Percentiles rank a stretch among this genome's conserved stretches.
These are phyloP conservation scores for Theileria orientalis DNA, from an alignment of 169 alveolate species.

Conservation along the genomic window DNA sequence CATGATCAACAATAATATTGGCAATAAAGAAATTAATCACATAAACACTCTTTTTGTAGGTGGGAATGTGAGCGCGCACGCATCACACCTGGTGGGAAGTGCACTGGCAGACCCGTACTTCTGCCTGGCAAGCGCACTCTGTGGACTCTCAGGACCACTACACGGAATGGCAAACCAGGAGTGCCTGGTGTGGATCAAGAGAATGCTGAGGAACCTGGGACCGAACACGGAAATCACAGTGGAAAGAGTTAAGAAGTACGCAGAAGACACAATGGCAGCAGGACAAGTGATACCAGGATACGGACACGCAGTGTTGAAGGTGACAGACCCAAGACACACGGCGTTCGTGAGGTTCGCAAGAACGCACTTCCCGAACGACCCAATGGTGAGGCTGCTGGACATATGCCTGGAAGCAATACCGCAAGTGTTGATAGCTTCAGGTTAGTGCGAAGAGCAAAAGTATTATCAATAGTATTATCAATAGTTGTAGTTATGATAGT, in stretches of 20 bases:
- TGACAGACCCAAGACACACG: constrained; percentile 92
- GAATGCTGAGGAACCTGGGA: constrained; percentile 78
- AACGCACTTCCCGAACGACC: constrained; percentile 82
- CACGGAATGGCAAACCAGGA: constrained; percentile 96
- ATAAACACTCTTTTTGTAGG: constrained; percentile 66
- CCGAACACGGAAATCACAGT: constrained; percentile 67
- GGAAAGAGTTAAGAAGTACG: constrained; percentile 70
- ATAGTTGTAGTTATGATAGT: too few species aligned
- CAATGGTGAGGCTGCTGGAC: constrained; percentile 79
- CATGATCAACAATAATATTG: too few species aligned
- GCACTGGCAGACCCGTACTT: constrained; percentile 92
- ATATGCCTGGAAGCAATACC: constrained; percentile 59
- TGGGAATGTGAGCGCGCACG: constrained; percentile 94
- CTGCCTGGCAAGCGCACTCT: constrained; percentile 85
- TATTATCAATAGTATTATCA: not conserved
- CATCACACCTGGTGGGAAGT: constrained; percentile 90
- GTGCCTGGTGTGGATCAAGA: constrained; percentile 88
- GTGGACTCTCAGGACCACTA: constrained; percentile 92
- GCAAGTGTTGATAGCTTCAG: constrained; percentile 41
- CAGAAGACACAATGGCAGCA: constrained; percentile 73
- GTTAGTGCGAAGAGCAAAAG: not conserved
- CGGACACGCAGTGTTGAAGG: constrained; percentile 96
- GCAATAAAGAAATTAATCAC: too few species aligned
- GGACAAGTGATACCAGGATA: constrained; percentile 94
- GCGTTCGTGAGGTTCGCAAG: constrained; percentile 85